Conservation (phyloP, 2,329 filamentous ascomycete genomes). For the Aureobasidium mangrovei region DNA sequence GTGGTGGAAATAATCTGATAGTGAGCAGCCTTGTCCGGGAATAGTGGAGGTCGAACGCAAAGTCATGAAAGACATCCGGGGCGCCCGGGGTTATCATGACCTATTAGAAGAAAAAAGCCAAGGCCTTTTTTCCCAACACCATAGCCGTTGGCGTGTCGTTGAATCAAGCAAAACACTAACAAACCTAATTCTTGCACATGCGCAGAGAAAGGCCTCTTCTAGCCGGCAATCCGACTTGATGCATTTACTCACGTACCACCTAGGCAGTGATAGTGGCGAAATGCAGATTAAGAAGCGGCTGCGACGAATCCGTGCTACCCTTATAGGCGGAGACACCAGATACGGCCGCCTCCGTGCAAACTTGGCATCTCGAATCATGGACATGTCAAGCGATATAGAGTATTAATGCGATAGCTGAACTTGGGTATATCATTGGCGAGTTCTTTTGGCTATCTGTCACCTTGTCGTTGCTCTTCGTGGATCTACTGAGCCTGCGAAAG, state of each 20-base stretch:
- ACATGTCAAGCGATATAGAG: no score
- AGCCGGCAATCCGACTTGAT: not conserved
- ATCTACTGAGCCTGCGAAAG: constrained; percentile 10
- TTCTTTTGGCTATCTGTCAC: no score
- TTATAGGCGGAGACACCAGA: no score
- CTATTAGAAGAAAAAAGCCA: constrained; percentile 1
- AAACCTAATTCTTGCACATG: not conserved
- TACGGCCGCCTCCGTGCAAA: no score
- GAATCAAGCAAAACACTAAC: constrained; percentile 10
- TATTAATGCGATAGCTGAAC: no score
- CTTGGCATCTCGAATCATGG: no score
- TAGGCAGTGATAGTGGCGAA: not conserved
- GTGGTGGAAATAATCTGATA: constrained; percentile 9
- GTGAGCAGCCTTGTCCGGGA: constrained; percentile 1
- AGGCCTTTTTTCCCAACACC: constrained; percentile 8
- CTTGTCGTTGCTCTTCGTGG: no score
- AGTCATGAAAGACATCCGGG: not conserved
- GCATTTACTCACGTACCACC: not conserved
- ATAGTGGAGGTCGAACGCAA: constrained; percentile 4
- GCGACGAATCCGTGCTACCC: no score
- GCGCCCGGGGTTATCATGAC: constrained; percentile 10
- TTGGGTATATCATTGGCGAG: no score
- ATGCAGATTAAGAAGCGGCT: no score
- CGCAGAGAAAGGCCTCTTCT: not conserved
- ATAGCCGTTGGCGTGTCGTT: constrained; percentile 6